A percentile compares a stretch with the other conserved stretches of the same genome.
phyloP scores from a whole-genome alignment of 768 basidiomycete genomes.

The Macrolepiota albuminosa region DNA sequence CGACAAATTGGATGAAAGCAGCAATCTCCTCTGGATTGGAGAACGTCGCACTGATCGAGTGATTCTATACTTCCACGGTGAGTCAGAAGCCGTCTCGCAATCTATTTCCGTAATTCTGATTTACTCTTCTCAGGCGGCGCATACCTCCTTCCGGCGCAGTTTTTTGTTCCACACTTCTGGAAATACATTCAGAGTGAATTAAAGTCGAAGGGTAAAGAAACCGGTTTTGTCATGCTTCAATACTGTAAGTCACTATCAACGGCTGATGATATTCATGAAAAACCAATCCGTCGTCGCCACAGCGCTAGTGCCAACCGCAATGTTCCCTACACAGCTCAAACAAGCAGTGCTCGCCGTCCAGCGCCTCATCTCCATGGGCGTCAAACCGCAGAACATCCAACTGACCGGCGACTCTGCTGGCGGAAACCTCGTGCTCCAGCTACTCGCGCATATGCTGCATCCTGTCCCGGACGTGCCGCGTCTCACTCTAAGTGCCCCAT shows the following conservation, averaged over 20 bases:
- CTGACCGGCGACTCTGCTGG: conserved; percentile 31
- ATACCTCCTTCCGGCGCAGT: conserved; percentile 19
- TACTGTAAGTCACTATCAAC: conserved; percentile 17
- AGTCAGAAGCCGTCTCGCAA: not conserved
- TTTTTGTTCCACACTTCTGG: conserved; percentile 20
- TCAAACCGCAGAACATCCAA: conserved; percentile 22
- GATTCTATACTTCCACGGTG: conserved; percentile 29
- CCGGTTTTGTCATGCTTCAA: conserved; percentile 21
- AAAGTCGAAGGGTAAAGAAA: conserved; percentile 10
- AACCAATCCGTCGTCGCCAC: too few relatives aligned
- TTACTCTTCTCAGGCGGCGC: conserved; percentile 20
- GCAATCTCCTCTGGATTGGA: conserved; percentile 29
- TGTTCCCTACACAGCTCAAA: conserved; percentile 24
- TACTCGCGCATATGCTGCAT: conserved; percentile 26
- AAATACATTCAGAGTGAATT: conserved; percentile 16
- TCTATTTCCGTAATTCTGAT: not conserved
- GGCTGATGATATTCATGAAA: too few relatives aligned
- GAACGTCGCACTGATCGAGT: conserved; percentile 26
- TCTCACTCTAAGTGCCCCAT: conserved; percentile 13
- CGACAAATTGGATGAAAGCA: conserved; percentile 24
- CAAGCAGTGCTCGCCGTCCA: conserved; percentile 23
- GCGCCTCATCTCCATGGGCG: conserved; percentile 23
- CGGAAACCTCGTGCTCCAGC: conserved; percentile 23
- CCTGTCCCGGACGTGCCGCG: conserved; percentile 17
- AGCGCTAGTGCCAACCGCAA: conserved; percentile 24